Evolutionary conservation across 2,329 filamentous ascomycete species (phyloP).

Genomic region (Neopestalotiopsis rosae): DNA sequence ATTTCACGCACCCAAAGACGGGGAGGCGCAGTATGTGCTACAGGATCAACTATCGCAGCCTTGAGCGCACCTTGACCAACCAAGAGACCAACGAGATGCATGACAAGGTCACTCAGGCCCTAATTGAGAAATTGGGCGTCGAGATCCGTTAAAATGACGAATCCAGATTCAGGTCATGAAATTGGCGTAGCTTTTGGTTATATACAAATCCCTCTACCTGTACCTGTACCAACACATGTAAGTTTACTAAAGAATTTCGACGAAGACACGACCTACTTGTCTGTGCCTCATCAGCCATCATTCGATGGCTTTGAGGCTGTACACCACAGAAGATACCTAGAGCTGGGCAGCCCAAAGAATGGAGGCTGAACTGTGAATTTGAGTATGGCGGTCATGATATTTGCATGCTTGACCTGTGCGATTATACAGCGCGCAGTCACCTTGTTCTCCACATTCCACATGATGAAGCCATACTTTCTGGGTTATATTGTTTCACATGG

Average conservation of each 20-base stretch:
- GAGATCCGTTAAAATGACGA: conserved; percentile 65
- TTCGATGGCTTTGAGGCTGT: neutral
- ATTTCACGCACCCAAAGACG: conserved; percentile 88
- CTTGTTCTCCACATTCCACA: neutral
- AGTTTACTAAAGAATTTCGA: neutral
- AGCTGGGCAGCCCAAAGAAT: neutral
- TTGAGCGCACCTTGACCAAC: conserved; percentile 89
- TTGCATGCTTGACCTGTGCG: neutral
- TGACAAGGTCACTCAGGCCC: conserved; percentile 63
- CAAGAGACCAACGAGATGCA: conserved; percentile 81
- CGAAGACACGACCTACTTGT: neutral
- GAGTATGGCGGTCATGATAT: neutral
- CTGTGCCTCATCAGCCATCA: neutral
- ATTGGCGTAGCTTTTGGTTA: neutral
- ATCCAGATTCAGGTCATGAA: too few species aligned
- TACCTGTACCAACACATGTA: neutral
- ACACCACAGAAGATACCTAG: neutral
- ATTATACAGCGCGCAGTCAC: neutral
- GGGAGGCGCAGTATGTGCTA: conserved; percentile 87
- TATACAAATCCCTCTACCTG: neutral
- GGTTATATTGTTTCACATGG: neutral
- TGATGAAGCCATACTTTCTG: neutral
- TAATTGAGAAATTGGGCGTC: conserved; percentile 77
- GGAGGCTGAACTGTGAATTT: neutral
- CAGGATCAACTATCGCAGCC: conserved; percentile 88